These are phyloP conservation scores for Hapsidospora chrysogenum DNA, from an alignment of 495 filamentous ascomycete species.

Conservation along the genomic window DNA sequence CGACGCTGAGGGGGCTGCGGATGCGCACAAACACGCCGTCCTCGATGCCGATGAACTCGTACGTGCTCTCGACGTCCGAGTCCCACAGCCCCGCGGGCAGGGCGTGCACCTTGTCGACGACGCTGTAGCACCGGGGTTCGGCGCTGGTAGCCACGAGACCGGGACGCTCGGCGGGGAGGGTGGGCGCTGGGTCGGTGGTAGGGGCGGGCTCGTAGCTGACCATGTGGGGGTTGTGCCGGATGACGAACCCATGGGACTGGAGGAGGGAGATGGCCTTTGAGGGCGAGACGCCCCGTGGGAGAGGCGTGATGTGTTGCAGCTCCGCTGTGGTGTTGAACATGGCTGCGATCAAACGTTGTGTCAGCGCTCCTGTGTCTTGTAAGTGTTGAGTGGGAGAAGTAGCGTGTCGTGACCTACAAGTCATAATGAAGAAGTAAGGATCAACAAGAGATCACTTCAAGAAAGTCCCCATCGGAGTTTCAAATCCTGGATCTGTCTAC, in stretches of 20 bases:
- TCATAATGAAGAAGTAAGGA: too few species aligned
- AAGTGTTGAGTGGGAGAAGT: background rate
- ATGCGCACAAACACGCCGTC: constrained; percentile 28
- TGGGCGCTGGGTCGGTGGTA: constrained; percentile 4
- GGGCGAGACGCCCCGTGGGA: constrained; percentile 37
- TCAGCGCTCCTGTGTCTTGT: too few species aligned
- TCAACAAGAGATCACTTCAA: too few species aligned
- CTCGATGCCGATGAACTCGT: constrained; percentile 23
- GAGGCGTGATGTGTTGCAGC: constrained; percentile 37
- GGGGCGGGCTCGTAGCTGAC: constrained; percentile 15
- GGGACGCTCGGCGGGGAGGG: constrained; percentile 7
- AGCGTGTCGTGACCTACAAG: background rate
- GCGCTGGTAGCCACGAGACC: constrained; percentile 3
- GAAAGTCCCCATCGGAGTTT: too few species aligned
- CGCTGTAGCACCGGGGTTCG: constrained; percentile 7
- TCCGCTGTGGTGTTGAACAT: constrained; percentile 21
- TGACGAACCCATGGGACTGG: constrained; percentile 37
- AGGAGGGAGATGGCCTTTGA: constrained; percentile 43
- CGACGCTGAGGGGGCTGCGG: constrained; percentile 22
- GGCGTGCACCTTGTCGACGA: constrained; percentile 20
- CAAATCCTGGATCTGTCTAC: too few species aligned
- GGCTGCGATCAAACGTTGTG: too few species aligned
- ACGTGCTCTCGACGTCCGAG: constrained; percentile 25
- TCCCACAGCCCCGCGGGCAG: constrained; percentile 27
- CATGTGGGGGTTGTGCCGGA: constrained; percentile 25